Conservation (phyloP, 108 stramenopile genomes). For the Bacterosira constricta region DNA sequence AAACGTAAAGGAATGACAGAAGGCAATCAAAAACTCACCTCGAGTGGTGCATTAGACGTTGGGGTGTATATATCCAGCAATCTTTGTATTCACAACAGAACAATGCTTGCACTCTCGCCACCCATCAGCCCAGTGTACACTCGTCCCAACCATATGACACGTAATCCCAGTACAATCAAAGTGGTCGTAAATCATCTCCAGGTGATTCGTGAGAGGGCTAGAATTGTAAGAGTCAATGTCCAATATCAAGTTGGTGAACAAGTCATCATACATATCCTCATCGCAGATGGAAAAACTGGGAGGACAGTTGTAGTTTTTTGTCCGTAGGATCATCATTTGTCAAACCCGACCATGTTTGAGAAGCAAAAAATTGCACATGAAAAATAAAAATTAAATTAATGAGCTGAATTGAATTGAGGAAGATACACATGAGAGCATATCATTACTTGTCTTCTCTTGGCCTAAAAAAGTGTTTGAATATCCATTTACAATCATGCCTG, state of each 20-base stretch:
- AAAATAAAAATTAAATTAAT: no score
- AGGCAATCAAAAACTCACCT: constrained; percentile 10
- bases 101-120: constrained; percentile 4
- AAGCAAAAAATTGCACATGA: no score
- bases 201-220: background rate
- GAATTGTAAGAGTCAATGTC: background rate
- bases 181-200: constrained; percentile 27
- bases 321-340: background rate
- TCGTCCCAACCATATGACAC: constrained; percentile 14
- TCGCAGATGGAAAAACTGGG: constrained; percentile 46
- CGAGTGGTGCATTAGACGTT: constrained; percentile 13
- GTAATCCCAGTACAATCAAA: constrained; percentile 42
- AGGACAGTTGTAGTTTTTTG: constrained; percentile 30
- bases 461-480: no score
- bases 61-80: constrained; percentile 45
- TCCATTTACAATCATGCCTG: no score
- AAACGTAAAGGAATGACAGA: background rate
- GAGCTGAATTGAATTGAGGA: no score
- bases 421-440: no score
- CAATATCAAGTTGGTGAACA: constrained; percentile 33
- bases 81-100: background rate
- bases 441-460: no score
- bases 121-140: no score
- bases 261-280: constrained; percentile 17
- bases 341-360: constrained; percentile 22